A percentile compares a stretch with the other conserved stretches of the same genome.
Conservation (phyloP, 1,139 yeast genomes). For the Taphrina deformans region DNA sequence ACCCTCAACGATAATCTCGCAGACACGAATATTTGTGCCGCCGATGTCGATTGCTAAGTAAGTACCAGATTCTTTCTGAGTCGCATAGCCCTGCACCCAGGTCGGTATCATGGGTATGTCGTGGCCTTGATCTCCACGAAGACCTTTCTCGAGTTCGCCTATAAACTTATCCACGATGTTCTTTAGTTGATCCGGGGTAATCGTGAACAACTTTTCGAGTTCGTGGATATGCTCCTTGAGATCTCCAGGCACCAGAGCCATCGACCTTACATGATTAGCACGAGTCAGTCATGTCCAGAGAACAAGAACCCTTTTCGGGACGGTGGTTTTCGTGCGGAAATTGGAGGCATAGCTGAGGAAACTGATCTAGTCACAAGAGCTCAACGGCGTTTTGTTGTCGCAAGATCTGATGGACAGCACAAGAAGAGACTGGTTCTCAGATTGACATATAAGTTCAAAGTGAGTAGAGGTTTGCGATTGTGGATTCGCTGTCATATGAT, state of each 20-base stretch:
- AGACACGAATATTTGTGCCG: constrained; percentile 85
- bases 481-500: background rate
- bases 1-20: constrained; percentile 77
- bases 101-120: constrained; percentile 84
- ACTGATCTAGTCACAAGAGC: too few relatives aligned
- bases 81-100: constrained; percentile 93
- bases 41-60: constrained; percentile 83
- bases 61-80: constrained; percentile 85
- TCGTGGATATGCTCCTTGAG: constrained; percentile 60
- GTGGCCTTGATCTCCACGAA: constrained; percentile 52
- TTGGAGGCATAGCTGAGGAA: constrained; percentile 19
- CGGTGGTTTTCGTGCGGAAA: constrained; percentile 31
- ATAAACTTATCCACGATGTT: constrained; percentile 69
- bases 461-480: background rate
- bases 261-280: constrained; percentile 50
- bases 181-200: constrained; percentile 60
- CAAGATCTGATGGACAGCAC: too few relatives aligned
- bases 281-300: background rate
- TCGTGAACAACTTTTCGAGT: constrained; percentile 65
- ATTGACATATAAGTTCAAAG: too few relatives aligned
- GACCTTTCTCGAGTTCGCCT: constrained; percentile 70
- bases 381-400: too few relatives aligned
- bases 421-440: too few relatives aligned
- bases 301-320: constrained; percentile 21
- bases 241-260: constrained; percentile 69